Evolutionary conservation across 345 rosid species (phyloP), one percentile per base, ranked within the genome.

Genomic region (Odontarrhena argentea): DNA sequence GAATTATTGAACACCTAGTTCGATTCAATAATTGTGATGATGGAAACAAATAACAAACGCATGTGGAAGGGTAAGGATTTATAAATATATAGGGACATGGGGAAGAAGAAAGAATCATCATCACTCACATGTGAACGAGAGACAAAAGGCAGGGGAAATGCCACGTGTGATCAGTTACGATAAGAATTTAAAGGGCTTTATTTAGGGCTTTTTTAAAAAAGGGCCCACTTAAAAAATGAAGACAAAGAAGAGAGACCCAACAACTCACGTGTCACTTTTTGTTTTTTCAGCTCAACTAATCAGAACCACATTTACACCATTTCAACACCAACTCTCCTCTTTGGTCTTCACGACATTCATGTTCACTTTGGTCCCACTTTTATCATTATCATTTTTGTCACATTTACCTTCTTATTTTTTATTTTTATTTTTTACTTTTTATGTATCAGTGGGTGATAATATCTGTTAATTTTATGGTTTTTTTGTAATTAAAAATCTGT

Each of bases 271-370:
- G 77, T 60, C 9, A 10, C n/a, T 13, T 8, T 18, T 12, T 28
- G 55, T 26, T 28, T 47, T 2, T 63, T 63, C 59, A 15, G 63
- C 59, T 72, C 70, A 64, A 64, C 70, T 13, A 62, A 70, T 55
- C 51, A 46, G 51, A 63, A 71, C 69, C 66, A 68, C 67, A 69
- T 59, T 69, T 54, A 32, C 40, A 51, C 36, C 22, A 51, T 10
- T 51, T 49, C 13, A 36, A 48, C 44, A 59, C 52, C 65, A 47
- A 36, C 41, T 40, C 44, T 41, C 64, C 22, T 56, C 47, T 65
- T 18, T 49, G 36, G 73, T 73, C 67, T 59, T 73, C 77, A 73
- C 77, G 72, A 73, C 77, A 60, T 73, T 73, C 77, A 73, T 66
- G 67, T 66, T 73, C 72, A 36, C 38, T 9, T 45, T 2, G 24